Evolutionary conservation across 169 alveolate species (phyloP), one percentile per base, ranked within the genome.

Genomic region (Plasmodium blacklocki): DNA sequence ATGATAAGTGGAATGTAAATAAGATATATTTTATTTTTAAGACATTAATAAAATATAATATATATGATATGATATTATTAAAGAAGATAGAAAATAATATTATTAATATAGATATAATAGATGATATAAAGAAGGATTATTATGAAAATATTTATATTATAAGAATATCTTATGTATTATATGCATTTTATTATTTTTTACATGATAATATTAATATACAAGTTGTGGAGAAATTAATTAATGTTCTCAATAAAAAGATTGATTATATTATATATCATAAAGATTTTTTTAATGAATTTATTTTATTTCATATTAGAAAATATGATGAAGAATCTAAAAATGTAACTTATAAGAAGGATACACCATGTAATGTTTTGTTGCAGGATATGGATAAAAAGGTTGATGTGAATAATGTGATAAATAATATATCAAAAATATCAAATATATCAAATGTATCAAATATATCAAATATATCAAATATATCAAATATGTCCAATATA

Each of bases 101-200:
- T 59, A 49, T 56, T 59, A 43, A 54, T 21, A 56, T 83, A 56
- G 18, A 45, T 68, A n/a, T 72, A 19, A 39, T 3, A 8, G 47
- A 66, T 19, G 43, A 63, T 29, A 62, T 62, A 58, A 64, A 67
- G 18, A 68, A 39, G 14, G 91, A 83, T 43, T 62, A 54, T 49
- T 83, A 68, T 83, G 91, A 83, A 56, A 83, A 83, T 83, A 63
- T 83, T 26, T 83, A 83, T 50, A 83, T 83, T 29, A 50, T 83
- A 47, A 15, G 91, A 39, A 83, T 83, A 83, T 68, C 91, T 15
- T 83, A 83, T 66, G 43, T 83, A 18, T 60, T 83, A 26, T 72
- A 83, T n/a, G 39, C 73, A 26, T 83, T 83, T 72, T 68, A 72
- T 58, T 29, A 83, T 29, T 83, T 68, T 15, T 60, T 60, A 45